Evolutionary conservation across 768 basidiomycete species (phyloP).

Genomic region (Tricholomella constricta): DNA sequence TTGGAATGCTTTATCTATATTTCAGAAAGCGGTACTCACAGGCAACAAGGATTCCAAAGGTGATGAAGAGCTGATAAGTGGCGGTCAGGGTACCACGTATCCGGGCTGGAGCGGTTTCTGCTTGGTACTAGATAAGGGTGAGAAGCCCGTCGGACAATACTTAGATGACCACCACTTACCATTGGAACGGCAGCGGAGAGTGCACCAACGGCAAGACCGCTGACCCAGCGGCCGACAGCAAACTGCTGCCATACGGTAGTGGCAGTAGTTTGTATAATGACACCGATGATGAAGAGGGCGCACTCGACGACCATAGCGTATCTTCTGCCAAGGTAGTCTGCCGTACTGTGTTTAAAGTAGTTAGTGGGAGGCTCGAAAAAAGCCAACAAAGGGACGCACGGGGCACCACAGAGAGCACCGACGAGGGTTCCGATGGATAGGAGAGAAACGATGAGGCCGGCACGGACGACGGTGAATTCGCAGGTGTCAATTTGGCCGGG

Average conservation of each 20-base stretch:
- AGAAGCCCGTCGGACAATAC: conserved; percentile 3
- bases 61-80: conserved; percentile 66
- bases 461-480: conserved; percentile 54
- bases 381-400: conserved; percentile 38
- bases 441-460: conserved; percentile 69
- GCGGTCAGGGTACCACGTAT: conserved; percentile 71
- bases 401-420: conserved; percentile 63
- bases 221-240: conserved; percentile 63
- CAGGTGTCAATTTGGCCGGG: conserved; percentile 44
- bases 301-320: conserved; percentile 68
- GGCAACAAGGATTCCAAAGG: conserved; percentile 68
- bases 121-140: conserved; percentile 52
- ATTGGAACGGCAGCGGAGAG: conserved; percentile 70
- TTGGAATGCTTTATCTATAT: background rate
- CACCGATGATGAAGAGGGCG: conserved; percentile 56
- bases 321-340: conserved; percentile 66
- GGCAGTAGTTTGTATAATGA: conserved; percentile 59
- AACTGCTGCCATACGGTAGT: conserved; percentile 63
- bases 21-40: conserved; percentile 36
- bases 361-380: conserved; percentile 2
- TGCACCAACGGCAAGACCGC: conserved; percentile 69
- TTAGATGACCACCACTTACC: conserved; percentile 27
- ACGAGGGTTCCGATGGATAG: conserved; percentile 70
- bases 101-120: conserved; percentile 71
- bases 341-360: conserved; percentile 38